phyloP scores from a whole-genome alignment of 441 rosid species.

The Geranium incanum region DNA sequence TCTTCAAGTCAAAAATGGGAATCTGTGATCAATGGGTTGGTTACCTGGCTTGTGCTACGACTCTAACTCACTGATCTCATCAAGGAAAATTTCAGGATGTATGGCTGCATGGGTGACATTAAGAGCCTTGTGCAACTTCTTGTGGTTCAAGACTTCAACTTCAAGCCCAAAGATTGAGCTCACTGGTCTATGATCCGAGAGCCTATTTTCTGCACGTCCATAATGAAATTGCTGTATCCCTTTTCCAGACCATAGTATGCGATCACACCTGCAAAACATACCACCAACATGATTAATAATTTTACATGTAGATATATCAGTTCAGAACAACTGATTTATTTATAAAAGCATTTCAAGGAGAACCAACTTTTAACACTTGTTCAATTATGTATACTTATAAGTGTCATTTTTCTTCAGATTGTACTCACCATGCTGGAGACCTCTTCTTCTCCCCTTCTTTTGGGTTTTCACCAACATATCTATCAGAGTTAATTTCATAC shows the following conservation, averaged over 20 bases:
- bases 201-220: slow-evolving; percentile 48
- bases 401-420: neutral
- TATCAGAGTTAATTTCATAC: slow-evolving; percentile 68
- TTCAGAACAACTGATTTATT: neutral
- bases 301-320: no score
- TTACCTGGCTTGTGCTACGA: slow-evolving; percentile 20
- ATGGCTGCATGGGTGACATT: slow-evolving; percentile 58
- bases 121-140: slow-evolving; percentile 74
- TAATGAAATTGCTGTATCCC: slow-evolving; percentile 73
- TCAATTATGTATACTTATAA: neutral
- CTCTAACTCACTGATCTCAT: slow-evolving; percentile 23
- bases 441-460: slow-evolving; percentile 87
- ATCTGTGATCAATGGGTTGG: neutral
- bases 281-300: neutral
- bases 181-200: slow-evolving; percentile 93
- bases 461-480: slow-evolving; percentile 65
- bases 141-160: slow-evolving; percentile 78
- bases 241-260: slow-evolving; percentile 87
- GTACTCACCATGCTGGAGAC: slow-evolving; percentile 88
- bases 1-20: neutral
- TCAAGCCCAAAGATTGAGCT: slow-evolving; percentile 60
- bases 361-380: neutral
- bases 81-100: slow-evolving; percentile 54
- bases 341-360: neutral
- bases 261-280: slow-evolving; percentile 64